These are phyloP conservation scores for Solanum sejunctum DNA, from an alignment of 257 asterid species.

Conservation along the genomic window DNA sequence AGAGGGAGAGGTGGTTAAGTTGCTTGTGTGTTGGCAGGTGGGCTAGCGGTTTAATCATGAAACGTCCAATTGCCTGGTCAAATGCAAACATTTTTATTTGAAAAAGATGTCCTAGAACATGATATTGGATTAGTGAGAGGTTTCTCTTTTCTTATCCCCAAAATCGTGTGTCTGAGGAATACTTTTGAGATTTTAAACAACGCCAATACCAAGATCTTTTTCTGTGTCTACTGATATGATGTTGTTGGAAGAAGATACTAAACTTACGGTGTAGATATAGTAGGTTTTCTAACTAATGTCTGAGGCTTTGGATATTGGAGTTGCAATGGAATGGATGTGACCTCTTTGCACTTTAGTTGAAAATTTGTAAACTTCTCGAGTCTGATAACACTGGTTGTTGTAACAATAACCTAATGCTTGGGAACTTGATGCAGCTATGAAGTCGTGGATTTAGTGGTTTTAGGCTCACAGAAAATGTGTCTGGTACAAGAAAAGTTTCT, in stretches of 20 bases:
- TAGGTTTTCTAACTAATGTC: background rate
- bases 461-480: background rate
- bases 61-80: background rate
- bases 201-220: background rate
- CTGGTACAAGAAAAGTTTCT: background rate
- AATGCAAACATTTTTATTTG: background rate
- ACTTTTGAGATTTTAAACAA: background rate
- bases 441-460: background rate
- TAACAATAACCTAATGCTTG: background rate
- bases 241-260: background rate
- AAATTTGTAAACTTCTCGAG: background rate
- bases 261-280: background rate
- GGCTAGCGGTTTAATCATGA: background rate
- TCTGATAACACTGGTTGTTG: background rate
- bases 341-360: background rate
- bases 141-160: background rate
- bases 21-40: background rate
- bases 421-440: background rate
- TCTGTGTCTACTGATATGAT: background rate
- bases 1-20: background rate
- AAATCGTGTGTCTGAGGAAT: background rate
- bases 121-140: background rate
- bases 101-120: background rate
- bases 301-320: background rate
- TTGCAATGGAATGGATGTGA: background rate